Percentiles rank a stretch among this genome's conserved stretches.
phyloP scores from a whole-genome alignment of 2,329 filamentous ascomycete genomes.

The Epichloe brachyelytri region DNA sequence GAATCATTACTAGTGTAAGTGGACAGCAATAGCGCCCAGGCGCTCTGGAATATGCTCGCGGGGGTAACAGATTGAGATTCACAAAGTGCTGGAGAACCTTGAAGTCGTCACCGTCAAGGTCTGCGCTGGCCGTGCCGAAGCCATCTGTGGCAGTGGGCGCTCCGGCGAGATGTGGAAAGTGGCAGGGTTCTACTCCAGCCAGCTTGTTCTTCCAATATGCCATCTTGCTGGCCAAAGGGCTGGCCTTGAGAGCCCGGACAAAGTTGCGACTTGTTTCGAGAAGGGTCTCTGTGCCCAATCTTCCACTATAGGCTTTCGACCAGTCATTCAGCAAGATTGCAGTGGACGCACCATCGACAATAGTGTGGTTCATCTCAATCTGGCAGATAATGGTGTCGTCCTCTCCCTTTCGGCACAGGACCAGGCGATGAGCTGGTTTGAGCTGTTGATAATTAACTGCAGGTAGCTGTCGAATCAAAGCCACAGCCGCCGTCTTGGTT shows the following conservation, averaged over 20 bases:
- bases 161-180: conserved; percentile 5
- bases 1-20: conserved; percentile 1
- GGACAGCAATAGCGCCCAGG: conserved; percentile 8
- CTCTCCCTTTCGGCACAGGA: not conserved
- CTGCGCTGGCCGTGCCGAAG: not conserved
- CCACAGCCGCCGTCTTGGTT: not conserved
- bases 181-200: conserved; percentile 5
- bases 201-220: conserved; percentile 8
- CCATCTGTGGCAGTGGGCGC: not conserved
- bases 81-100: conserved; percentile 16
- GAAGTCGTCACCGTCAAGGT: not conserved
- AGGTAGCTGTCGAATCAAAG: not conserved
- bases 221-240: not conserved
- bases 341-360: conserved; percentile 21
- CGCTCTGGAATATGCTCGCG: conserved; percentile 4
- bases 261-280: conserved; percentile 3
- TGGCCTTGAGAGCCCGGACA: conserved; percentile 1
- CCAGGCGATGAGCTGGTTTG: conserved; percentile 2
- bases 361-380: conserved; percentile 22
- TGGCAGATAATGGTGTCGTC: conserved; percentile 10
- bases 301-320: conserved; percentile 2
- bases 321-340: conserved; percentile 5
- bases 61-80: conserved; percentile 17
- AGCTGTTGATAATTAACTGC: not conserved
- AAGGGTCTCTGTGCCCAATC: not conserved